Evolutionary conservation across 2,329 filamentous ascomycete genomes (phyloP).

Genomic region (Trichoderma atrobrunneum): DNA sequence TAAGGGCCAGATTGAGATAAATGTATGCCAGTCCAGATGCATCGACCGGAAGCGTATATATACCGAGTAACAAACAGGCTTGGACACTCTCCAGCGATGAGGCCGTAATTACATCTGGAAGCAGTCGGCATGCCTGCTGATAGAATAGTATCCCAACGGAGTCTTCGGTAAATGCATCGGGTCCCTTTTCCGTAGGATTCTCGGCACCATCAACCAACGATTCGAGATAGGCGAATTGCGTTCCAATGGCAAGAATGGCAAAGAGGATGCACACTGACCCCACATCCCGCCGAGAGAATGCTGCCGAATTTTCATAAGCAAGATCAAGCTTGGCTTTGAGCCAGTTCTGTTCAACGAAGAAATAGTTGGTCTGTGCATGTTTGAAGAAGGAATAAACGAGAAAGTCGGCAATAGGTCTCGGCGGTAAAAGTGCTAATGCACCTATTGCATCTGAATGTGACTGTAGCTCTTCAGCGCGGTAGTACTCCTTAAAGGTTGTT

Average conservation of each 20-base stretch:
- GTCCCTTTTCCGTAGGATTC: conserved; percentile 21
- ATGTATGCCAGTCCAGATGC: conserved; percentile 56
- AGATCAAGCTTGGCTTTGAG: conserved; percentile 40
- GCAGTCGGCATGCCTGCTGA: conserved; percentile 51
- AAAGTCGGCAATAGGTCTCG: conserved; percentile 46
- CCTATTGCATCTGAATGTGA: conserved; percentile 39
- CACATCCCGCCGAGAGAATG: conserved; percentile 40
- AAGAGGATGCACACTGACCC: conserved; percentile 45
- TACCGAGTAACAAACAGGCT: conserved; percentile 54
- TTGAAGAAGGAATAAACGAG: conserved; percentile 47
- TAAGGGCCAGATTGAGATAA: conserved; percentile 54
- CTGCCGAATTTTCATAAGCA: conserved; percentile 39
- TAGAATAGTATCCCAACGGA: conserved; percentile 56
- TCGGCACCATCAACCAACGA: conserved; percentile 23
- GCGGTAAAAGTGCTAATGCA: conserved; percentile 42
- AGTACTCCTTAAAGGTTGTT: conserved; percentile 40
- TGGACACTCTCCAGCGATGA: conserved; percentile 57
- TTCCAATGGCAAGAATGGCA: conserved; percentile 49
- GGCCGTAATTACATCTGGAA: conserved; percentile 56
- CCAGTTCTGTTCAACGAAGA: conserved; percentile 46
- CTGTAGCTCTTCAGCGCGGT: conserved; percentile 46
- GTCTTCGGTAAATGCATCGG: conserved; percentile 43
- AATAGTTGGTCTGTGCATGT: conserved; percentile 48
- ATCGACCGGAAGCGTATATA: conserved; percentile 55
- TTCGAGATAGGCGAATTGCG: conserved; percentile 50